Conservation (phyloP, 331 rosid genomes). For the Acacia pycnantha region DNA sequence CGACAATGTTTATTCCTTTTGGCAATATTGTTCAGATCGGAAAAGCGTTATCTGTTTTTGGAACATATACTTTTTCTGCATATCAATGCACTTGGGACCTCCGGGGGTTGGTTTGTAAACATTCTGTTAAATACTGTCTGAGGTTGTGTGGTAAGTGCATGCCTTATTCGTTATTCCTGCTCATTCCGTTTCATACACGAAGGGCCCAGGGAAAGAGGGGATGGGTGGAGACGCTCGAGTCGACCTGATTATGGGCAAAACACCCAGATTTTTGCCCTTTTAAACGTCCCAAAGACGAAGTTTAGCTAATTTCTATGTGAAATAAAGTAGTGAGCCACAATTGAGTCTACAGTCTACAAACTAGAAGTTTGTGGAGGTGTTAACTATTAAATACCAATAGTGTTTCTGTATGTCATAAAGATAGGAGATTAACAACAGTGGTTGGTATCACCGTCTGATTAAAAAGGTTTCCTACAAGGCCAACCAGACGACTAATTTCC, state of each 20-base stretch:
- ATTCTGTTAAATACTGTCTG: background rate
- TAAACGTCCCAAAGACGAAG: background rate
- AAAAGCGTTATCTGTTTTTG: background rate
- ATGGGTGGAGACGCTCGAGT: background rate
- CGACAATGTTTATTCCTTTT: background rate
- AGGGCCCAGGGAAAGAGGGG: background rate
- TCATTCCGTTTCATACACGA: background rate
- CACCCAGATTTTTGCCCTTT: background rate
- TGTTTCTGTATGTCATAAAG: background rate
- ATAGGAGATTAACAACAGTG: background rate
- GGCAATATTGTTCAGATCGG: background rate
- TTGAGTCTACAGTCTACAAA: background rate
- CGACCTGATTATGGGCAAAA: background rate
- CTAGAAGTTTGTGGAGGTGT: slow-evolving; percentile 12
- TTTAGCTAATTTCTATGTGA: background rate
- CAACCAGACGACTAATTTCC: background rate
- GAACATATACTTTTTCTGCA: background rate
- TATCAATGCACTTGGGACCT: background rate
- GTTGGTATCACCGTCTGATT: background rate
- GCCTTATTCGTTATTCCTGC: background rate
- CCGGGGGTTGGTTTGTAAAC: background rate
- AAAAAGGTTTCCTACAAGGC: background rate
- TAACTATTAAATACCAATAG: background rate
- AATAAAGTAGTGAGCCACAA: background rate
- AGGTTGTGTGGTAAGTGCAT: background rate